Evolutionary conservation across 2,329 filamentous ascomycete genomes (phyloP), one percentile per base, ranked within the genome.

Genomic region (Nemania bipapillata): DNA sequence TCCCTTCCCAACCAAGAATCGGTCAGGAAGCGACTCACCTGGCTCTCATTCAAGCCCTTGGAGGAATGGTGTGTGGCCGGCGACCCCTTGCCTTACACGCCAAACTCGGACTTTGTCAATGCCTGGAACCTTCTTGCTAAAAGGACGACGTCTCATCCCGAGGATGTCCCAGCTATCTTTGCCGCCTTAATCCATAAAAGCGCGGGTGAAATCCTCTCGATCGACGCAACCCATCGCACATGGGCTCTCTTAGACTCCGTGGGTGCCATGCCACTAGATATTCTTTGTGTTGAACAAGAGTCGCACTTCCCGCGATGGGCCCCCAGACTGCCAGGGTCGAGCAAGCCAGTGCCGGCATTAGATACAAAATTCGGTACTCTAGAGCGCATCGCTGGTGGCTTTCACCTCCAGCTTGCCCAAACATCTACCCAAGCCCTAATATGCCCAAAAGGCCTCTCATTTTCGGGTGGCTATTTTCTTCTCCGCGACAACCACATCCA

Each of bases 261-360:
- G 11, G 35, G 12, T 12, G 12, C 3, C 32, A 8, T 56, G 5
- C 53, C 53, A 4, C 5, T 12, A 1, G 53, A 40, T 3, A 42
- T 56, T 20, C 8, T 40, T 7, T 55, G 53, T 55, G 32, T 55
- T 24, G 53, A 55, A 50, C 47, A 28, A 8, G 30, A 55, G 6
- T n/a, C 32, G 3, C 53, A 22, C n/a, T n/a, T n/a, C n/a, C n/a
- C n/a, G 30, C 53, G 24, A 15, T 55, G 30, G 53, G 3, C n/a
- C 9, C 53, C 30, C 30, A 8, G 53, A 20, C 53, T 55, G 24
- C 53, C 53, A 7, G 53, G 53, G 9, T 55, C 53, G 30, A 55
- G 53, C 30, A 55, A 15, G 32, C 53, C 32, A 17, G 53, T 55
- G 4, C 11, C n/a, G n/a, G 11, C 53, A 8, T 26, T 55, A 15